These are phyloP conservation scores for Curvularia spicifera DNA, from an alignment of 2,329 filamentous ascomycete genomes.

Conservation along the genomic window DNA sequence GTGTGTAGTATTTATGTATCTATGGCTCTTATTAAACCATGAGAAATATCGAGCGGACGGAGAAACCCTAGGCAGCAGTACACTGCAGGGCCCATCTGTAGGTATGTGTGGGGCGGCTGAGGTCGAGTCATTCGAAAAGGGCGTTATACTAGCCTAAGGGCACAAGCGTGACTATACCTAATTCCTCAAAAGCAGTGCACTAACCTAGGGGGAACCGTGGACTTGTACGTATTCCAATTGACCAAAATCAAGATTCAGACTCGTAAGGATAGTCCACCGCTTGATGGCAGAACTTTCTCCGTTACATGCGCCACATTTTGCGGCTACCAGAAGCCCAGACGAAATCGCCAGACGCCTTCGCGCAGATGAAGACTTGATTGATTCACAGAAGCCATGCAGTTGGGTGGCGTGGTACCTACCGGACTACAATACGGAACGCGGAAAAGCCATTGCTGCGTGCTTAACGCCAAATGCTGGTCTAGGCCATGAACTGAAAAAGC, in stretches of 20 bases:
- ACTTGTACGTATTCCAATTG: not conserved
- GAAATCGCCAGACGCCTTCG: slow-evolving; percentile 11
- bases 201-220: no score
- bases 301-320: slow-evolving; percentile 9
- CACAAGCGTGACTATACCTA: no score
- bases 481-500: slow-evolving; percentile 4
- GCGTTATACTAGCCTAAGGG: no score
- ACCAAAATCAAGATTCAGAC: not conserved
- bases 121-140: not conserved
- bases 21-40: not conserved
- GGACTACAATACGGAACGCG: not conserved
- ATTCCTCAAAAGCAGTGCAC: no score
- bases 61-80: not conserved
- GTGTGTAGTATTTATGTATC: not conserved
- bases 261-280: not conserved
- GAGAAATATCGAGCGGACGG: not conserved
- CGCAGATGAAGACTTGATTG: slow-evolving; percentile 15
- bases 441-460: slow-evolving; percentile 3
- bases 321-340: slow-evolving; percentile 3
- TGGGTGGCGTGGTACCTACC: slow-evolving; percentile 18
- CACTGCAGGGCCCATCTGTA: not conserved
- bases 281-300: slow-evolving; percentile 3
- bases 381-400: slow-evolving; percentile 14
- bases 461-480: not conserved
- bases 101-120: not conserved